Evolutionary conservation across 352 stramenopile species (phyloP).

Genomic region (Thraustotheca clavata): DNA sequence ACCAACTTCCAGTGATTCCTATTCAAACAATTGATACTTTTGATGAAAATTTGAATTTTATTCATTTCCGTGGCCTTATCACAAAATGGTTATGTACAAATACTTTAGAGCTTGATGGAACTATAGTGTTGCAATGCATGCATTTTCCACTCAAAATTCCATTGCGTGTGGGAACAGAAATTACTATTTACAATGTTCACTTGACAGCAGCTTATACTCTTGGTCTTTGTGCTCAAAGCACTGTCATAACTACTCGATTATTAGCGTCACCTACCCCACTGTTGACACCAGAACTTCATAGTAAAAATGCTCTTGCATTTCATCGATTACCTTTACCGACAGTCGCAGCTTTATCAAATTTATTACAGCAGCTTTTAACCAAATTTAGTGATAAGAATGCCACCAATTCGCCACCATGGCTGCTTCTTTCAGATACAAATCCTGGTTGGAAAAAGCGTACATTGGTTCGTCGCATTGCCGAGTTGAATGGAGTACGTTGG

Average conservation of each 20-base stretch:
- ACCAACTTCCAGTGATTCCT: no score
- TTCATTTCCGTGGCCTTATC: background rate
- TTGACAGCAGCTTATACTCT: background rate
- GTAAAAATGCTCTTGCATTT: background rate
- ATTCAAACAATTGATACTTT: no score
- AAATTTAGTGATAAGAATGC: conserved; percentile 3
- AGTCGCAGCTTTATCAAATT: background rate
- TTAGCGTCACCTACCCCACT: background rate
- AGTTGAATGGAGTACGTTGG: background rate
- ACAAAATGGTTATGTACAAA: conserved; percentile 1
- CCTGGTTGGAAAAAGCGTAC: background rate
- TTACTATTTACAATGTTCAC: conserved; percentile 16
- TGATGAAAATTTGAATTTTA: no score
- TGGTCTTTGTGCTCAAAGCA: conserved; percentile 19
- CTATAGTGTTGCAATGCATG: background rate
- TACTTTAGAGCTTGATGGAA: conserved; percentile 1
- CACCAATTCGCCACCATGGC: background rate
- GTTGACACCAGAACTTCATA: background rate
- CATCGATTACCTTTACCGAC: conserved; percentile 6
- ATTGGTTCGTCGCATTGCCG: background rate
- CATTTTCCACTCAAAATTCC: conserved; percentile 1
- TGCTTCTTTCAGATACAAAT: background rate
- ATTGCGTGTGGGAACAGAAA: conserved; percentile 5
- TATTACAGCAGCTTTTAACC: background rate
- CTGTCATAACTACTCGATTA: conserved; percentile 1